Percentiles rank a stretch among this genome's conserved stretches.
Conservation (phyloP, 805 yeast genomes). For the Lipomyces yamanashiensis region DNA sequence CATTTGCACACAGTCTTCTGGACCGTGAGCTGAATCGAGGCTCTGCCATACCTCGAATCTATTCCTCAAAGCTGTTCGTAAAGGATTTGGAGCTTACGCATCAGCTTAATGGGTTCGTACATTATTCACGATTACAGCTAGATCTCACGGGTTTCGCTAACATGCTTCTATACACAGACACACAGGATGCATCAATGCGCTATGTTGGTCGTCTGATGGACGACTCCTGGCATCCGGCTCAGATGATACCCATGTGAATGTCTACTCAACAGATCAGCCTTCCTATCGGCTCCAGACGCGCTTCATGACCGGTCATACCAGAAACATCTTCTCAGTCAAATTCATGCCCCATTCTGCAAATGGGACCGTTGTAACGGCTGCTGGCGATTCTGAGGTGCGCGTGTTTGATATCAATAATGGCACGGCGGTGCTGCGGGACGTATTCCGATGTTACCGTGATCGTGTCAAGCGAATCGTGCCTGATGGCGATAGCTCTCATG, state of each 20-base stretch:
- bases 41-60: conserved; percentile 8
- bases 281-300: conserved; percentile 27
- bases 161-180: conserved; percentile 15
- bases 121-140: neutral
- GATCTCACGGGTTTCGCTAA: neutral
- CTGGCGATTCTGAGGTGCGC: conserved; percentile 34
- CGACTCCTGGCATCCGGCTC: conserved; percentile 34
- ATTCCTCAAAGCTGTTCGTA: conserved; percentile 23
- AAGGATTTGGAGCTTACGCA: conserved; percentile 32
- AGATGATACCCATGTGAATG: conserved; percentile 35
- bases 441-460: conserved; percentile 19
- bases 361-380: conserved; percentile 23
- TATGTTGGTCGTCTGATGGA: conserved; percentile 37
- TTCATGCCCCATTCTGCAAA: conserved; percentile 35
- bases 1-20: conserved; percentile 5
- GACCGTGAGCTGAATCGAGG: conserved; percentile 9
- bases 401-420: conserved; percentile 35
- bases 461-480: conserved; percentile 34
- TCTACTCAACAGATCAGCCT: conserved; percentile 30
- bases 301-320: conserved; percentile 34
- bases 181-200: conserved; percentile 34
- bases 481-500: conserved; percentile 29
- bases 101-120: conserved; percentile 28
- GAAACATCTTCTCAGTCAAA: conserved; percentile 35
- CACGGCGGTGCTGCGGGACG: conserved; percentile 7